These are phyloP conservation scores for Gaeumannomyces sp. DNA, from an alignment of 2,329 filamentous ascomycete genomes.

Conservation along the genomic window DNA sequence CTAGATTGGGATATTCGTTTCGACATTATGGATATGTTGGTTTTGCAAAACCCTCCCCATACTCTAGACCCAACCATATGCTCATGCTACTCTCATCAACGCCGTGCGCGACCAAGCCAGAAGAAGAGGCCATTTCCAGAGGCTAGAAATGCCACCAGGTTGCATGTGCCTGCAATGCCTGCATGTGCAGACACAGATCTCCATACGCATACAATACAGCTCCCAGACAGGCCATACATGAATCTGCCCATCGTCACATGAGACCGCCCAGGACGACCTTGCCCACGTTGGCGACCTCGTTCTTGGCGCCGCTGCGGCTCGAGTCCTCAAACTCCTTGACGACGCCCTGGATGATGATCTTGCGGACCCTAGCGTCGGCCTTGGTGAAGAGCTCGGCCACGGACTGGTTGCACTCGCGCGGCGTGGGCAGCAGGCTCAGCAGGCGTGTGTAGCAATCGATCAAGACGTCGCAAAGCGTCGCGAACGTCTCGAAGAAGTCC, in stretches of 20 bases:
- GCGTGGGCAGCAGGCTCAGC: conserved; percentile 65
- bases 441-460: conserved; percentile 87
- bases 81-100: neutral
- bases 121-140: neutral
- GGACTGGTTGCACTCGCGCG: conserved; percentile 61
- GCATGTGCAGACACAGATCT: neutral
- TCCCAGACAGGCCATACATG: neutral
- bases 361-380: conserved; percentile 77
- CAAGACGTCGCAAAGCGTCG: conserved; percentile 88
- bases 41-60: neutral
- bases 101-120: neutral
- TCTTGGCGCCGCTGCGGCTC: conserved; percentile 66
- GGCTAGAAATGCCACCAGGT: neutral
- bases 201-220: neutral
- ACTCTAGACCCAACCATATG: neutral
- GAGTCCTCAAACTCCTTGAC: conserved; percentile 92
- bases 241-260: conserved; percentile 41
- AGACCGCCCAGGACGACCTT: conserved; percentile 86
- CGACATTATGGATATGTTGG: neutral
- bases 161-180: neutral
- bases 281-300: conserved; percentile 77
- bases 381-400: conserved; percentile 86
- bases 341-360: conserved; percentile 80
- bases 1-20: neutral
- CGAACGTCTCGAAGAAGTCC: conserved; percentile 95